Conservation (phyloP, 2,329 filamentous ascomycete genomes). For the Aureobasidium namibiae region DNA sequence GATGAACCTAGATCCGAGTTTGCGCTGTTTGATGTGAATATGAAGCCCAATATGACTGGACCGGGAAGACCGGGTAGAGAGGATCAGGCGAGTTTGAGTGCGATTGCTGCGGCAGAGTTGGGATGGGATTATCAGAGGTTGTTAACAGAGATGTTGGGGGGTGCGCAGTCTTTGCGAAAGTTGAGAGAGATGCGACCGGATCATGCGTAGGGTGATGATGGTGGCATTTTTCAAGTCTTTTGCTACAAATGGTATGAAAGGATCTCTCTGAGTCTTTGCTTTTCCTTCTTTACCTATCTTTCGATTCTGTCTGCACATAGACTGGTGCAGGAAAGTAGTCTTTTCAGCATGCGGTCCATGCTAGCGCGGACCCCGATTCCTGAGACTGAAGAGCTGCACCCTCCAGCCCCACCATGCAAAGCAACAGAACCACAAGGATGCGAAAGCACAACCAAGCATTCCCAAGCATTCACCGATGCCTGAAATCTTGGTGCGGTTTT, state of each 20-base stretch:
- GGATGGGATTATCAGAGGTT: conserved; percentile 37
- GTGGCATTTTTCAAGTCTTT: no score
- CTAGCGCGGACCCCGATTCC: neutral
- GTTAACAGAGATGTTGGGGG: conserved; percentile 29
- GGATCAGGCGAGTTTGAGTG: conserved; percentile 41
- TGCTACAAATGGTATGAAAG: no score
- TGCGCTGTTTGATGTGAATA: conserved; percentile 44
- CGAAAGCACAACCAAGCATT: neutral
- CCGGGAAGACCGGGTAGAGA: conserved; percentile 40
- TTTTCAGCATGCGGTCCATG: no score
- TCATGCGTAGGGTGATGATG: neutral
- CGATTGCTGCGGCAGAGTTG: conserved; percentile 34
- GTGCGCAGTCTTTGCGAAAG: conserved; percentile 11
- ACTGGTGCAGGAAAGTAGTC: no score
- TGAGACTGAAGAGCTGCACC: neutral
- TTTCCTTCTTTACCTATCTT: no score
- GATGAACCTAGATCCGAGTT: conserved; percentile 28
- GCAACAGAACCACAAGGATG: no score
- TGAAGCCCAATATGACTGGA: conserved; percentile 45
- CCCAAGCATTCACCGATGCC: neutral
- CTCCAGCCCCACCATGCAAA: neutral
- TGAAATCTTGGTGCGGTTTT: neutral
- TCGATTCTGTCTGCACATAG: no score
- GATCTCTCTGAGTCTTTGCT: no score
- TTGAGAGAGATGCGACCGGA: conserved; percentile 11